These are phyloP conservation scores for Globisporangium solare DNA, from an alignment of 352 stramenopile species.

Conservation along the genomic window DNA sequence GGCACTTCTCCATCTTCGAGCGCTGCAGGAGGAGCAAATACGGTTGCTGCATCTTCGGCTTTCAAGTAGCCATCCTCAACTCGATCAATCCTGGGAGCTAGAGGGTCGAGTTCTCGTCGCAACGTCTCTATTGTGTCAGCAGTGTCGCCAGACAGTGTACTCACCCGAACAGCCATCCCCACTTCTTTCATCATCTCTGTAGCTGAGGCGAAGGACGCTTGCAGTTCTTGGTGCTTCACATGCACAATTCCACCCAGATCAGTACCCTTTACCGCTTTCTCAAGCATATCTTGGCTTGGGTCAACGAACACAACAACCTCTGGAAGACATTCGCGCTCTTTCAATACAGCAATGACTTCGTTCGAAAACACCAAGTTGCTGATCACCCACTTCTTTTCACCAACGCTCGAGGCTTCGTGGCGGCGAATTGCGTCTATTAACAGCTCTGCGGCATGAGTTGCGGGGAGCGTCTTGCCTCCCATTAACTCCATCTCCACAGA, in stretches of 20 bases:
- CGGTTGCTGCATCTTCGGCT: slow-evolving; percentile 21
- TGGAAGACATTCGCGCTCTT: slow-evolving; percentile 40
- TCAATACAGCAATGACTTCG: slow-evolving; percentile 30
- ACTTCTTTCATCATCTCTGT: slow-evolving; percentile 13
- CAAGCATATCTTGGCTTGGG: slow-evolving; percentile 15
- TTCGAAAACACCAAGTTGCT: slow-evolving; percentile 37
- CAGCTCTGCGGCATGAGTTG: slow-evolving; percentile 18
- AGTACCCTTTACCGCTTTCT: slow-evolving; percentile 14
- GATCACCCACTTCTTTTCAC: slow-evolving; percentile 34
- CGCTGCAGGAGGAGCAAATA: slow-evolving; percentile 22
- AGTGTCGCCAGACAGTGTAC: slow-evolving; percentile 5
- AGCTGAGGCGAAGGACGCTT: slow-evolving; percentile 16
- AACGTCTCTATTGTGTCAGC: slow-evolving; percentile 29
- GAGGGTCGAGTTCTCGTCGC: slow-evolving; percentile 27
- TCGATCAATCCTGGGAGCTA: slow-evolving; percentile 39
- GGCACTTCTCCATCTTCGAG: slow-evolving; percentile 13
- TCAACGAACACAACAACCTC: slow-evolving; percentile 47
- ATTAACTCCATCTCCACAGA: slow-evolving; percentile 35
- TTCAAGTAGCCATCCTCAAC: slow-evolving; percentile 32
- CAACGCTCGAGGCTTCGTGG: background rate
- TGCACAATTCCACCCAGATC: slow-evolving; percentile 8
- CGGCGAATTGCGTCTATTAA: slow-evolving; percentile 20
- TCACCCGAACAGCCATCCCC: slow-evolving; percentile 8
- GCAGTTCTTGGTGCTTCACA: slow-evolving; percentile 25
- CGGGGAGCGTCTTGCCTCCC: slow-evolving; percentile 26